phyloP scores from a whole-genome alignment of 345 rosid genomes.

The Erodium maritimum region DNA sequence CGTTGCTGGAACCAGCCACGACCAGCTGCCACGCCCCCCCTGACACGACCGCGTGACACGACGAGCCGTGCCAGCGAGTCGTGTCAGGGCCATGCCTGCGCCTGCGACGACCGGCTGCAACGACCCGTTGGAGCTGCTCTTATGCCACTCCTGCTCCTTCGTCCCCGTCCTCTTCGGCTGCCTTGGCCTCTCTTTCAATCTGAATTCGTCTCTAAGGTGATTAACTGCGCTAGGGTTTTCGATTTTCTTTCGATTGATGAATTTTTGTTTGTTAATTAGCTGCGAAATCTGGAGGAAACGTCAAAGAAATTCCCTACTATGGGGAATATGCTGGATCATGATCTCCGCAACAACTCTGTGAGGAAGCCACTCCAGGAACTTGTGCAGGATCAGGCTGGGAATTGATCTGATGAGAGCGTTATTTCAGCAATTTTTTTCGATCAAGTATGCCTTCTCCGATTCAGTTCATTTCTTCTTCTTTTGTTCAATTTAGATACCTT shows the following conservation, averaged over 20 bases:
- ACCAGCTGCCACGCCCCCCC: too few relatives aligned
- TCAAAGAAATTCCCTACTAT: slow-evolving; percentile 5
- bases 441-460: slow-evolving; percentile 5
- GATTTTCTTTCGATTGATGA: not conserved
- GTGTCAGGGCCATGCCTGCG: too few relatives aligned
- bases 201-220: slow-evolving; percentile 16
- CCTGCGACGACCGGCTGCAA: too few relatives aligned
- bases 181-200: slow-evolving; percentile 18
- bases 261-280: slow-evolving; percentile 1
- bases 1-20: too few relatives aligned
- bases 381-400: slow-evolving; percentile 17
- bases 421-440: slow-evolving; percentile 14
- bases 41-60: too few relatives aligned
- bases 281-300: slow-evolving; percentile 8
- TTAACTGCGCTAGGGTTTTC: not conserved
- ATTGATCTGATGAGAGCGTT: slow-evolving; percentile 14
- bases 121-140: too few relatives aligned
- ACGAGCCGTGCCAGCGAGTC: too few relatives aligned
- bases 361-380: slow-evolving; percentile 15
- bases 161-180: slow-evolving; percentile 13
- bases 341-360: slow-evolving; percentile 7
- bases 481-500: too few relatives aligned
- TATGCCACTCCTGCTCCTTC: slow-evolving; percentile 15
- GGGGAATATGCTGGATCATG: slow-evolving; percentile 8
- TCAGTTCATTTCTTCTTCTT: too few relatives aligned